Conservation (phyloP, 75 land plant genomes). For the Adiantum capillusveneris region DNA sequence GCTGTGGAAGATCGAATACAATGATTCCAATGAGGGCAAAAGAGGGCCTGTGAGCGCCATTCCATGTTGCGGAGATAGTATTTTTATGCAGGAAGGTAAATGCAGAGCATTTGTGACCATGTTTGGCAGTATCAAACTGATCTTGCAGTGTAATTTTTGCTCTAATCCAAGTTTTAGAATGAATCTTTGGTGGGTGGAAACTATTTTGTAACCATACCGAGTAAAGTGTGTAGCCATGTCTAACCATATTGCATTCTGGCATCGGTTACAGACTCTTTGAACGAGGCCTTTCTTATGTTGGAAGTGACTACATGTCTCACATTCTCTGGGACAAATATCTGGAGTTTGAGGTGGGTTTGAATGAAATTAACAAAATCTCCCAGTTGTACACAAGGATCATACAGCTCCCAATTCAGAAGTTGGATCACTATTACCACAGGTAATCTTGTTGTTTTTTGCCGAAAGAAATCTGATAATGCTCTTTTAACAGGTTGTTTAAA, state of each 20-base stretch:
- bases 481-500: not conserved
- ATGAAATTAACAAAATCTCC: slow-evolving; percentile 67
- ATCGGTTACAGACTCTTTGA: slow-evolving; percentile 81
- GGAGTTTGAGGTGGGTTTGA: slow-evolving; percentile 82
- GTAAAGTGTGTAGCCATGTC: no score
- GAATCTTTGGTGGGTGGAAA: slow-evolving; percentile 19
- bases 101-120: slow-evolving; percentile 55
- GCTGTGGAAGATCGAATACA: slow-evolving; percentile 74
- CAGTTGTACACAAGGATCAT: slow-evolving; percentile 79
- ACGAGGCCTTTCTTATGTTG: slow-evolving; percentile 88
- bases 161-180: slow-evolving; percentile 19
- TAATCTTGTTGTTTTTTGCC: slow-evolving; percentile 3
- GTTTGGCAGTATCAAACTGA: slow-evolving; percentile 53
- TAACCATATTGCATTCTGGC: not conserved
- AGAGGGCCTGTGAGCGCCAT: slow-evolving; percentile 65
- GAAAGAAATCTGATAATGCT: not conserved
- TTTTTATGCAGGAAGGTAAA: slow-evolving; percentile 86
- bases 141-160: slow-evolving; percentile 45
- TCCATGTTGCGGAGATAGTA: slow-evolving; percentile 68
- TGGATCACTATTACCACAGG: slow-evolving; percentile 80
- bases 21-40: slow-evolving; percentile 65
- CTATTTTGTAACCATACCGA: slow-evolving; percentile 9
- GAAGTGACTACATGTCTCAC: slow-evolving; percentile 81
- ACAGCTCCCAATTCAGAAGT: slow-evolving; percentile 74
- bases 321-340: slow-evolving; percentile 94